Conservation (phyloP, 441 rosid species). For the Corymbia calophylla region DNA sequence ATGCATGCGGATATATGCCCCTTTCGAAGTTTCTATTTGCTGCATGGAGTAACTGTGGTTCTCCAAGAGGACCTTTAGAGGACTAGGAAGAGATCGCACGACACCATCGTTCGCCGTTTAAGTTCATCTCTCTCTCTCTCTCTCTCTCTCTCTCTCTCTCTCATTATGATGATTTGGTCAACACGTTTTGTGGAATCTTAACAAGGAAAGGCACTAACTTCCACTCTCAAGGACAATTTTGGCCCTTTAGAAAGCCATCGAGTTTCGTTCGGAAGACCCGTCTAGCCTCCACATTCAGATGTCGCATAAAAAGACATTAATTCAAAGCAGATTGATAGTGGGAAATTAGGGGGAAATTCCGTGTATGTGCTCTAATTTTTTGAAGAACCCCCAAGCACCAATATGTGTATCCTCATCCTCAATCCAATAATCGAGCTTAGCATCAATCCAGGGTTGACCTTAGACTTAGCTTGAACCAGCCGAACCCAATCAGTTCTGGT, state of each 20-base stretch:
- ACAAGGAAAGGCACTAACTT: not conserved
- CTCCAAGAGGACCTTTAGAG: not conserved
- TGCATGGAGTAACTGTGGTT: not conserved
- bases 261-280: not conserved
- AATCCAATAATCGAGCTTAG: not conserved
- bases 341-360: not conserved
- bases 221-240: not conserved
- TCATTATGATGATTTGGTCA: not conserved
- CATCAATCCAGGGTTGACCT: not conserved
- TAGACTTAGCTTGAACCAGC: not conserved
- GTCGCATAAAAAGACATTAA: not conserved
- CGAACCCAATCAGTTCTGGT: rapidly evolving
- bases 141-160: not conserved
- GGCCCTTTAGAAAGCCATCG: not conserved
- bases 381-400: not conserved
- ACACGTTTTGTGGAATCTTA: not conserved
- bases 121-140: not conserved
- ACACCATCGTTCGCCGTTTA: not conserved
- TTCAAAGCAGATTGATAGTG: not conserved
- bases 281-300: not conserved
- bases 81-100: not conserved
- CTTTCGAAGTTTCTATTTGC: not conserved
- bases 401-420: not conserved
- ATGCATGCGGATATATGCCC: not conserved
- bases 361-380: not conserved